Base-by-base conservation (phyloP, 257 asterid genomes). In the Linaria vulgaris region DNA sequence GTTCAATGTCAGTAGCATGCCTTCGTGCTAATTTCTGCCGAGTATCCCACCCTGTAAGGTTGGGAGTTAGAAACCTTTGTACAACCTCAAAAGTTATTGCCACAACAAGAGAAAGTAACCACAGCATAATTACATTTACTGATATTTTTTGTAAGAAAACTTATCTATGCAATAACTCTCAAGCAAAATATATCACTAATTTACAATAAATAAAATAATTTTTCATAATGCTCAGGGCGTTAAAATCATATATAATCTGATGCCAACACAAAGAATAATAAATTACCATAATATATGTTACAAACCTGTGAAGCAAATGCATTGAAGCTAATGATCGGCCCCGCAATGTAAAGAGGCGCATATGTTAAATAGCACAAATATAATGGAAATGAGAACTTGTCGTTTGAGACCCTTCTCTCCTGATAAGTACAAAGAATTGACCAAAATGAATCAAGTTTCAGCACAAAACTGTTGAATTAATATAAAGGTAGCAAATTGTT, bases 301-400 rank as follows among this genome's bases (percentile, higher is more conserved):
- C 91, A 74, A 73, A 92, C 99, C 97, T 92, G 99, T 9, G 97
- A 80, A 74, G 84, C 91, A 90, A 92, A 89, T 62, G 97, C 99
- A 54, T 87, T 92, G 91, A 92, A 92, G 84, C 90, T 87, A 70
- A 92, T 74, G 72, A 92, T 89, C 37, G 99, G 99, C 72, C 99
- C 99, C 67, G 99, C 97, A 75, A 92, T 79, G 74, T 92, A 92
- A 53, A 92, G 96, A 27, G 99, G 99, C n/a, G 96, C 95, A 67
- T 87, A 92, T 34, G 80, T 72, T 85, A 92, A 82, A 78, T 92
- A 92, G 71, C 95, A 87, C 77, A 92, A 71, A 87, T 92, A 92
- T 56, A 78, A 74, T 34, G 82, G 74, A 71, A 87, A 83, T 30
- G 96, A 87, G 80, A 79, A 87, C 64, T 74, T 82, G 74, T 84